These are phyloP conservation scores for Kwoniella shandongensis DNA, from an alignment of 768 basidiomycete species.

Conservation along the genomic window DNA sequence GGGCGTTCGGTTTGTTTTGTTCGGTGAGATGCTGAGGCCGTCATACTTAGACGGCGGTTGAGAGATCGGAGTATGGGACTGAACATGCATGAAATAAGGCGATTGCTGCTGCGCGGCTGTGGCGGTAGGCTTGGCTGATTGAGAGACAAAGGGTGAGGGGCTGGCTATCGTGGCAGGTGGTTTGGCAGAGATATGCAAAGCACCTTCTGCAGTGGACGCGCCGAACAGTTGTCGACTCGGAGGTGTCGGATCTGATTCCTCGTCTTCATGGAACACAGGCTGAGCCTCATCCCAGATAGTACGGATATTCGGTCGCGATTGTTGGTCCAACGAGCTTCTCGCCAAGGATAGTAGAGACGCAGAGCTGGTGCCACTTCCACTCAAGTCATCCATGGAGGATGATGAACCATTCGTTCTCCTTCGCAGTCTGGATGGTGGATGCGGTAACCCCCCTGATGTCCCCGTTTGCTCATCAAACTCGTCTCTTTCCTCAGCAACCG, in stretches of 20 bases:
- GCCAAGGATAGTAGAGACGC: slow-evolving; percentile 31
- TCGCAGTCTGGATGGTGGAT: slow-evolving; percentile 5
- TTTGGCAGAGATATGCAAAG: slow-evolving; percentile 19
- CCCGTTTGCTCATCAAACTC: not conserved
- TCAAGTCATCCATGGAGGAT: slow-evolving; percentile 38
- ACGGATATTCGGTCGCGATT: slow-evolving; percentile 27
- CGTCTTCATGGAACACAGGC: slow-evolving; percentile 11
- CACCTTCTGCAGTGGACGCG: slow-evolving; percentile 2
- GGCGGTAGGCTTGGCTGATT: not conserved
- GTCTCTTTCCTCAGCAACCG: not conserved
- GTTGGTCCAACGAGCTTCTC: slow-evolving; percentile 37
- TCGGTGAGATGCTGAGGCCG: not conserved
- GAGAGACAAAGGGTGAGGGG: too few relatives aligned
- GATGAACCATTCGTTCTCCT: slow-evolving; percentile 36
- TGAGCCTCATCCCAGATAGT: slow-evolving; percentile 28
- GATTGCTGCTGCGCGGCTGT: not conserved
- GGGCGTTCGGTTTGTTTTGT: slow-evolving; percentile 15
- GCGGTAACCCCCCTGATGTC: slow-evolving; percentile 8
- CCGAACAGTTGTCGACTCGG: slow-evolving; percentile 32
- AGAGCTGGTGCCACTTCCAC: slow-evolving; percentile 37
- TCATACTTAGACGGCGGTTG: not conserved
- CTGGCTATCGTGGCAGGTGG: not conserved
- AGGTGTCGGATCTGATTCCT: slow-evolving; percentile 26
- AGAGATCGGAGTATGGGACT: not conserved
- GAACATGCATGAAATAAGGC: not conserved